Base-by-base conservation (phyloP, 352 stramenopile species). In the Elongisporangium anandrum region DNA sequence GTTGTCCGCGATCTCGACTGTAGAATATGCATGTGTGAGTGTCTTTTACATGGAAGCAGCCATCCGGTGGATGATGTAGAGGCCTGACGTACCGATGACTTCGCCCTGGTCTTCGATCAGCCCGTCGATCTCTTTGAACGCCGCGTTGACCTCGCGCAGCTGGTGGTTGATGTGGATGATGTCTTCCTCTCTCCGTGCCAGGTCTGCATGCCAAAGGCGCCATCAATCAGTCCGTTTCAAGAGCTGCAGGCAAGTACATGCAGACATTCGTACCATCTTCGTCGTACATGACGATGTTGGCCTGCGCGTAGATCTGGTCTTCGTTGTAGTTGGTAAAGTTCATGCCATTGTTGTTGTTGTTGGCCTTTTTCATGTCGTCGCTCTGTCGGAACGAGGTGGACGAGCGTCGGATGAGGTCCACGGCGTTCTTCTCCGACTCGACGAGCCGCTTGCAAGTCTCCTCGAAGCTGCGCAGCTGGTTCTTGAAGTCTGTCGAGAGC, bases 121-220 rank as follows among this genome's bases (percentile, higher is more conserved):
- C 5, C 75, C 84, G 45, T 94, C 86, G 29, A 95, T 89, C 72
- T 95, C 86, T 45, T 87, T 68, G 65, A 92, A 95, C 12, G 86
- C 84, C 7, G 86, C 84, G 52, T 95, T 95, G 23, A 95, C 85
- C 61, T 95, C 86, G 0, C 82, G 75, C 24, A 95, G 66, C 57
- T 95, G 85, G 57, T 94, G 84, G 66, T 93, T 94, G 63, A 95
- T 95, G 55, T 94, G 85, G 59, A 95, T 75, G 51, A 95, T 95
- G 50, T 95, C 86, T 23, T 95, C 80, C 59, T 95, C 86, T 71
- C 86, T 70, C 53, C 84, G 73, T 26, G 82, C 79, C 34, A 95
- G 22, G 57, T 95, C 85, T 94, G 59, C 24, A 19, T 24, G 57
- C 19, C 49, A 59, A 50, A 15, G 45, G n/a, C 49, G 23, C 2